These are phyloP conservation scores for Esteya vermicola DNA, from an alignment of 2,329 filamentous ascomycete species.

Conservation along the genomic window DNA sequence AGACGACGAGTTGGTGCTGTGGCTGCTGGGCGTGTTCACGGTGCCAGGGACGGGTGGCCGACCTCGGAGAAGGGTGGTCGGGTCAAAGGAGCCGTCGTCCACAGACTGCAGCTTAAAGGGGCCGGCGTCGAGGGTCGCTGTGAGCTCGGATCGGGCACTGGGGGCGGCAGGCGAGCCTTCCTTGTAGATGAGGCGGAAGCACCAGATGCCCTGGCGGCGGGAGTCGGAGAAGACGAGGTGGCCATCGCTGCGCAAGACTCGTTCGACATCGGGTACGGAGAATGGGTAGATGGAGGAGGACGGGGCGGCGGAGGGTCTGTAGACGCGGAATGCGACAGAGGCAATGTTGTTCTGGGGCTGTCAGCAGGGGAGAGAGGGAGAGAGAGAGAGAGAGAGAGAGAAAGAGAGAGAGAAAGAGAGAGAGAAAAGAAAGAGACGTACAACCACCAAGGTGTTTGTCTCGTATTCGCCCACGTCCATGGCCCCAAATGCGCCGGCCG, in stretches of 20 bases:
- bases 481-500: slow-evolving; percentile 9
- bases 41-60: slow-evolving; percentile 23
- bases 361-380: neutral
- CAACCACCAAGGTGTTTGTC: slow-evolving; percentile 46
- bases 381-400: slow-evolving; percentile 5
- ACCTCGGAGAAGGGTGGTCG: slow-evolving; percentile 30
- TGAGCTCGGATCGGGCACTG: slow-evolving; percentile 16
- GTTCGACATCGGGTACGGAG: slow-evolving; percentile 36
- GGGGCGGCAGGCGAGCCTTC: slow-evolving; percentile 18
- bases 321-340: slow-evolving; percentile 39
- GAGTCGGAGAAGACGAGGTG: slow-evolving; percentile 39
- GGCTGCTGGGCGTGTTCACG: slow-evolving; percentile 30
- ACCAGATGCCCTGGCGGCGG: slow-evolving; percentile 36
- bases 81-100: slow-evolving; percentile 38
- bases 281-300: slow-evolving; percentile 27
- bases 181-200: slow-evolving; percentile 33
- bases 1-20: slow-evolving; percentile 31
- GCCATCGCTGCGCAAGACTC: slow-evolving; percentile 33
- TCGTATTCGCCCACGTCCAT: slow-evolving; percentile 52
- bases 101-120: slow-evolving; percentile 27
- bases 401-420: slow-evolving; percentile 5
- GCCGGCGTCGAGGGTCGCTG: slow-evolving; percentile 26
- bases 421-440: slow-evolving; percentile 19
- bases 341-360: slow-evolving; percentile 39
- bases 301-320: slow-evolving; percentile 31